Base-by-base conservation (phyloP, 2,329 filamentous ascomycete species). In the Ophiognomonia clavigignenti-juglandacearum region DNA sequence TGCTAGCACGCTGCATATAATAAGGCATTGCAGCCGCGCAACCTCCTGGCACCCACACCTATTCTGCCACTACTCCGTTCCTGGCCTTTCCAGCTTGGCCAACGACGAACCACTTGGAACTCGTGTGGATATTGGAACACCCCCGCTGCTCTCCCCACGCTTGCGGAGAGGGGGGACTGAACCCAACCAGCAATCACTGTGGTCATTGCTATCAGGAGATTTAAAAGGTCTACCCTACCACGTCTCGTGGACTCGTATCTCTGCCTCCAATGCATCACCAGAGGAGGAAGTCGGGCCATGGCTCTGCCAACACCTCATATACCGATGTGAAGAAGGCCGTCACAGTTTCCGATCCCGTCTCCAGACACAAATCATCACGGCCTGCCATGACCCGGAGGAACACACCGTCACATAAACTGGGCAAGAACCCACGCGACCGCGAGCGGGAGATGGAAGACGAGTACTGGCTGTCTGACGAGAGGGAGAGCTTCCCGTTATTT, bases 401-500 rank as follows among this genome's bases (percentile, higher is more conserved):
- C 42, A 70, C 64, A 14, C 59, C 65, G 2, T 39, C 43, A 23
- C 70, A 71, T 48, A 80, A 77, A 61, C 63, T 74, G 50, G 71
- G 74, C 45, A 76, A 73, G 56, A 73, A 67, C 51, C 68, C 72
- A 10, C 71, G 71, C 45, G 73, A 78, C 39, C 67, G 73, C 22
- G 75, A 79, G 55, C 68, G 68, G 50, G 71, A 78, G 52, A 66
- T 68, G 59, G 69, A 74, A 48, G 73, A 76, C 29, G 67, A 70
- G 50, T 64, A 63, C 40, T 70, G 69, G 60, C 24, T 52, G 45
- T 77, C 69, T 61, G 74, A 82, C 45, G 78, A 81, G 57, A 69
- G 77, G 46, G 80, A 83, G 58, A 80, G 75, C 62, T 83, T 84
- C 53, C 80, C 80, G 19, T 79, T 83, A 60, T 83, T 72, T 59